A percentile compares a stretch with the other conserved stretches of the same genome.
Conservation (phyloP, 208 protist species). For the Leishmania aethiopica region DNA sequence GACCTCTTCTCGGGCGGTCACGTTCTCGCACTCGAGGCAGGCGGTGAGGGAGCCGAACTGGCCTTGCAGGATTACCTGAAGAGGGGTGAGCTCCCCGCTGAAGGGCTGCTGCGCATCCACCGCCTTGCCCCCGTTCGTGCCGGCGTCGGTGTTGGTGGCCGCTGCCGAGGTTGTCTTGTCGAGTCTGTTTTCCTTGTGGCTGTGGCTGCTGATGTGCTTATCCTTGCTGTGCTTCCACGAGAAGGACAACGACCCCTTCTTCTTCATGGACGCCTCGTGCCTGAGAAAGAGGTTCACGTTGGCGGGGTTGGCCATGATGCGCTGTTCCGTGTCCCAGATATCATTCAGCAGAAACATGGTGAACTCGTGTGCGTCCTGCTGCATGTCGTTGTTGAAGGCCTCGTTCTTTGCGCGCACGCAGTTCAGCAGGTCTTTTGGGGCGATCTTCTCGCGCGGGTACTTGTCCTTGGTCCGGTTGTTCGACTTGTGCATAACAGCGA, state of each 20-base stretch:
- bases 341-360: constrained; percentile 87
- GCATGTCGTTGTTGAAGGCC: constrained; percentile 75
- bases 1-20: constrained; percentile 61
- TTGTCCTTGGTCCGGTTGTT: constrained; percentile 70
- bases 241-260: constrained; percentile 40
- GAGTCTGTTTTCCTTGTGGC: constrained; percentile 16
- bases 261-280: constrained; percentile 43
- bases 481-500: constrained; percentile 85
- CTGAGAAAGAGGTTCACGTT: constrained; percentile 58
- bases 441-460: constrained; percentile 34
- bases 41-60: constrained; percentile 75
- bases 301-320: constrained; percentile 68
- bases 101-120: constrained; percentile 5
- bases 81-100: constrained; percentile 37
- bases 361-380: constrained; percentile 94
- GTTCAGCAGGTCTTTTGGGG: constrained; percentile 50
- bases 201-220: constrained; percentile 24
- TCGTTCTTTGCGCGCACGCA: constrained; percentile 57
- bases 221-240: constrained; percentile 46
- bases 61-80: constrained; percentile 80
- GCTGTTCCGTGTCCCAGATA: constrained; percentile 78
- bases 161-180: constrained; percentile 11
- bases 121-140: not conserved
- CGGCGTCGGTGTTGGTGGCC: not conserved
- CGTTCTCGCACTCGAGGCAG: constrained; percentile 76